These are phyloP conservation scores for Aspergillus chevalieri DNA, from an alignment of 2,329 filamentous ascomycete genomes.

Conservation along the genomic window DNA sequence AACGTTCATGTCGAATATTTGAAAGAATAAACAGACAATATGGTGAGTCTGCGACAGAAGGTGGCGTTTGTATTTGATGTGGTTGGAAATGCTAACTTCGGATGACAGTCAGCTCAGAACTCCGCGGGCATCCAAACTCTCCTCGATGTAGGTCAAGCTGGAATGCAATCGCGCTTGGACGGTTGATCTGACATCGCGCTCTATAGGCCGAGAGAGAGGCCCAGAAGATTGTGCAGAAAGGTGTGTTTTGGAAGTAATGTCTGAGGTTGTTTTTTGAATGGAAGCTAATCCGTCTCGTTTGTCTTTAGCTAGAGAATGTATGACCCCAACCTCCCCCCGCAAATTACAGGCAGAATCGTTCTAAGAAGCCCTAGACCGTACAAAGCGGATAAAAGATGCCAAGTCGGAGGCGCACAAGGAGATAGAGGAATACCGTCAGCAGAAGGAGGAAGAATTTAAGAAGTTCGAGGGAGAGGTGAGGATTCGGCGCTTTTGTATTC, in stretches of 20 bases:
- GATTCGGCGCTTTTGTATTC: constrained; percentile 1
- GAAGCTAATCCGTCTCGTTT: constrained; percentile 22
- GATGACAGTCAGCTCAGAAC: constrained; percentile 83
- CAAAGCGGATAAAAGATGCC: constrained; percentile 94
- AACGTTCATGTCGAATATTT: neutral
- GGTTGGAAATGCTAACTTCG: neutral
- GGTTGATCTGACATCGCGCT: constrained; percentile 8
- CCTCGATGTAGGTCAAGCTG: constrained; percentile 69
- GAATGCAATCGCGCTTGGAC: neutral
- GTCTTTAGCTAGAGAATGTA: constrained; percentile 77
- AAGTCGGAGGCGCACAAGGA: constrained; percentile 96
- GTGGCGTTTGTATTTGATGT: constrained; percentile 2
- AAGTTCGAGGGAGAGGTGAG: constrained; percentile 76
- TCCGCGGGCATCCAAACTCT: constrained; percentile 97
- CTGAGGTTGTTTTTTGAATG: neutral
- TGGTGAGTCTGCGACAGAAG: constrained; percentile 19
- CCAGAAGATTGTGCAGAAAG: constrained; percentile 97
- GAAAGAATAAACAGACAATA: constrained; percentile 14
- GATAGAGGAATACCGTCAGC: constrained; percentile 82
- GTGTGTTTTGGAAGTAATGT: constrained; percentile 43
- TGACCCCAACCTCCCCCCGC: constrained; percentile 12
- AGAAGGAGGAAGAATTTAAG: constrained; percentile 93
- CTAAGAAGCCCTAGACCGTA: constrained; percentile 60
- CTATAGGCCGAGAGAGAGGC: constrained; percentile 89
- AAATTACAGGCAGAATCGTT: neutral